Base-by-base conservation (phyloP, 2,329 filamentous ascomycete species). In the Aspergillus sp. region DNA sequence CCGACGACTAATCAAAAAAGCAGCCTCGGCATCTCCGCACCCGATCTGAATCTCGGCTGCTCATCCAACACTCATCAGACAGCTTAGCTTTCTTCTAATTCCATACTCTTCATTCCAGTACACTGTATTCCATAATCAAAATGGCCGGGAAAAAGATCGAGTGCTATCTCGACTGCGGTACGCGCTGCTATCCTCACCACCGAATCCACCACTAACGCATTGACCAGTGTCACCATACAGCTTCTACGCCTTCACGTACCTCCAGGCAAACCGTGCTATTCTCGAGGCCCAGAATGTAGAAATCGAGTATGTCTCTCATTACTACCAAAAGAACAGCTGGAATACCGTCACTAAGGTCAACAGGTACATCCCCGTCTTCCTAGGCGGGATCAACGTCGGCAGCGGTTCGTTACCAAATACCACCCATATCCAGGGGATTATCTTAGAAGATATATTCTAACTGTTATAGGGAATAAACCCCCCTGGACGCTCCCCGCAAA, bases 401-500 rank as follows among this genome's bases (percentile, higher is more conserved):
- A 82, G 82, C 45, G 84, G 84, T 86, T 73, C 56, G 71, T 60
- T 14, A 33, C n/a, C 47, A 31, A 21, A 6, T 4, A 48, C 33
- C n/a, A 27, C 17, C 17, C 17, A 17, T 17, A 17, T 17, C 17
- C 17, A 17, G 17, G 17, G 17, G 17, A 17, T 17, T 17, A 17
- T 17, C 17, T 39, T 41, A 17, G 4, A 19, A 40, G 19, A 47
- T 12, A 37, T 49, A 8, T 6, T 40, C n/a, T 35, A 43, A 41
- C 12, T 19, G 12, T 12, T 8, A 14, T 63, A 85, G 88, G 88
- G 50, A 93, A 95, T 72, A 85, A 85, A 63, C 90, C 90, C 0
- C 90, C 90, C 1, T 92, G 89, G 88, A 79, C 79, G 0, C 78
- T 90, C 31, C 84, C 86, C 2, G 86, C 84, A 44, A 93, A 93